phyloP scores from a whole-genome alignment of 2,329 filamentous ascomycete genomes.

The Juglanconis juglandina region DNA sequence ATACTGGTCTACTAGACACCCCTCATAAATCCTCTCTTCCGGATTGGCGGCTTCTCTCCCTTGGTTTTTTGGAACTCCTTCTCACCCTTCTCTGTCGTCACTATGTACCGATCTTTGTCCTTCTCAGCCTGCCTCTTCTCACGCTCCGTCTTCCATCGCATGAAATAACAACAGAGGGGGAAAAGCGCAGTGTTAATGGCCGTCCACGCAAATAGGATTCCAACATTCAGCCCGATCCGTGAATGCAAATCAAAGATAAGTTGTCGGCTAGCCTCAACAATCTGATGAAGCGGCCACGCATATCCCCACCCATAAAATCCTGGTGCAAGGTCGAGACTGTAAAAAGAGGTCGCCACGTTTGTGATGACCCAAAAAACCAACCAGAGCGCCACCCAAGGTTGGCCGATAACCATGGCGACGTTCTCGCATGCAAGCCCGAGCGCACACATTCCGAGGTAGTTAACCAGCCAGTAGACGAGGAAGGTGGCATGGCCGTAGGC shows the following conservation, averaged over 20 bases:
- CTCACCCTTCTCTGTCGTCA: constrained; percentile 24
- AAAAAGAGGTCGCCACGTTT: constrained; percentile 60
- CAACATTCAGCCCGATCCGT: constrained; percentile 58
- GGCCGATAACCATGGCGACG: constrained; percentile 58
- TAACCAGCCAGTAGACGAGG: constrained; percentile 61
- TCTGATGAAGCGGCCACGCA: constrained; percentile 60
- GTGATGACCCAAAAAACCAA: constrained; percentile 67
- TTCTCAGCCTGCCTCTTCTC: constrained; percentile 25
- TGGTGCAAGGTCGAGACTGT: constrained; percentile 55
- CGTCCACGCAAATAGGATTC: constrained; percentile 56
- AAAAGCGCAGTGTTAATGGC: constrained; percentile 52
- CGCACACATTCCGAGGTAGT: constrained; percentile 61
- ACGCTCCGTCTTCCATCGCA: constrained; percentile 38
- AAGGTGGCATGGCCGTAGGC: constrained; percentile 58
- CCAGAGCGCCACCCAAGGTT: constrained; percentile 59
- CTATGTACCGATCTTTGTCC: constrained; percentile 26
- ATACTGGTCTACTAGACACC: constrained; percentile 18
- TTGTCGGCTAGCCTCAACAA: constrained; percentile 58
- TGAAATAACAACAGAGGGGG: constrained; percentile 43
- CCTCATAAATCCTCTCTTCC: constrained; percentile 31
- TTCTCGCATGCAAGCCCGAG: constrained; percentile 64
- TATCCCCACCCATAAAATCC: constrained; percentile 61
- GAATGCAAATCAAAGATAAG: constrained; percentile 59
- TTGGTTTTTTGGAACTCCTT: constrained; percentile 27
- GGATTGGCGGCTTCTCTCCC: constrained; percentile 26